Conservation (phyloP, 768 basidiomycete genomes). For the Suillus cothurnatus region DNA sequence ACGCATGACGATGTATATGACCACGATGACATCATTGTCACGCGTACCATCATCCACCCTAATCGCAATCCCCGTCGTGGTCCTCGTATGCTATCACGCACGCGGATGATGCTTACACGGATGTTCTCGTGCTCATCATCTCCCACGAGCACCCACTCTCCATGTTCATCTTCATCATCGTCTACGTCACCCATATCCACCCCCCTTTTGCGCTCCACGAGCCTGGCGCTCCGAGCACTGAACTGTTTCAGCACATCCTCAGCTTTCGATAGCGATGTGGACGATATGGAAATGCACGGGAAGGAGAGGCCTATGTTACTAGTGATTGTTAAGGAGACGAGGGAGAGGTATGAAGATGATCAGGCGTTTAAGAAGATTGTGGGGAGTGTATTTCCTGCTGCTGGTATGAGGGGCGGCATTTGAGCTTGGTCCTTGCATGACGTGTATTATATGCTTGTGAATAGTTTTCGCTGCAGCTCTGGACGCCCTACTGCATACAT, state of each 20-base stretch:
- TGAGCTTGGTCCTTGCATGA: background rate
- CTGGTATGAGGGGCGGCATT: background rate
- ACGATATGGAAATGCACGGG: constrained; percentile 19
- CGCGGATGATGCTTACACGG: background rate
- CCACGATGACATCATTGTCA: constrained; percentile 33
- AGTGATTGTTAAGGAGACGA: constrained; percentile 37
- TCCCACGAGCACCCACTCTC: constrained; percentile 31
- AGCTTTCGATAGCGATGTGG: constrained; percentile 35
- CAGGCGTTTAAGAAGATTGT: constrained; percentile 33
- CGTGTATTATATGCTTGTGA: background rate
- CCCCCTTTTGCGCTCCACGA: constrained; percentile 23
- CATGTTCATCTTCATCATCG: constrained; percentile 18
- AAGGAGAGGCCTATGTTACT: constrained; percentile 24
- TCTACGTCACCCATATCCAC: background rate
- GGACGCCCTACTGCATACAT: background rate
- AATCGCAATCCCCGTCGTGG: constrained; percentile 4
- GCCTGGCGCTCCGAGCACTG: constrained; percentile 27
- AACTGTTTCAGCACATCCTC: constrained; percentile 37
- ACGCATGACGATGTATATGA: constrained; percentile 24
- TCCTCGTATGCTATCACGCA: background rate
- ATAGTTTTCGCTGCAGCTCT: background rate
- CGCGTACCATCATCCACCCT: constrained; percentile 41
- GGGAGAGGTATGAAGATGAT: constrained; percentile 35
- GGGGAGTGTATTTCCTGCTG: constrained; percentile 30
- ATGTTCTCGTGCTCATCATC: constrained; percentile 11